A percentile compares a stretch with the other conserved stretches of the same genome.
Evolutionary conservation across 2,329 filamentous ascomycete species (phyloP).

Genomic region (Chaetomium sp.): DNA sequence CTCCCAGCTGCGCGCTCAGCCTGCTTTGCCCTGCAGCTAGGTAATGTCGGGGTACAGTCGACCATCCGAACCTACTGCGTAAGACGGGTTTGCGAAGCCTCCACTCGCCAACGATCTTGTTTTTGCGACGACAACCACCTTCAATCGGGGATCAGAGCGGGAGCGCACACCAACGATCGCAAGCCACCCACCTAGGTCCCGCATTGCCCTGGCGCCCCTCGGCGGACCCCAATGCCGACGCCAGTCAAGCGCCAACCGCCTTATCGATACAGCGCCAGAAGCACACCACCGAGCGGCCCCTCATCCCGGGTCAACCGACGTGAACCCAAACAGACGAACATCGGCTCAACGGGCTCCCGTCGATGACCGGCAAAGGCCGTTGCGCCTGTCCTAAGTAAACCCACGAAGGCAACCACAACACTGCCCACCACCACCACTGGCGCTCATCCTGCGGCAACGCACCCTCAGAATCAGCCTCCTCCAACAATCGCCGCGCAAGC

Average conservation of each 20-base stretch:
- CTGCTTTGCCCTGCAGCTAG: constrained; percentile 2
- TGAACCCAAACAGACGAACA: constrained; percentile 16
- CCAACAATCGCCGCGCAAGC: constrained; percentile 12
- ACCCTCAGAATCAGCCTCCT: neutral
- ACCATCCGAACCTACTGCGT: constrained; percentile 6
- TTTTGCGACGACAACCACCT: constrained; percentile 1
- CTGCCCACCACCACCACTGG: constrained; percentile 1
- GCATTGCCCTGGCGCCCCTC: neutral
- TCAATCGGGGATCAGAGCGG: neutral
- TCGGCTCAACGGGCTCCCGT: constrained; percentile 19
- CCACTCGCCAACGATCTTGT: constrained; percentile 6
- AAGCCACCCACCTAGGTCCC: neutral
- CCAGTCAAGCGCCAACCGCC: constrained; percentile 2
- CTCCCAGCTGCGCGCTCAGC: constrained; percentile 4
- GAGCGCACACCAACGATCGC: constrained; percentile 1
- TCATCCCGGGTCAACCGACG: constrained; percentile 18
- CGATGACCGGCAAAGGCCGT: constrained; percentile 22
- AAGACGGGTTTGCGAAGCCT: constrained; percentile 8
- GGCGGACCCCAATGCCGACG: constrained; percentile 13
- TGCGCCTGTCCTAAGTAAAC: constrained; percentile 3
- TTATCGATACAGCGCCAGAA: constrained; percentile 21
- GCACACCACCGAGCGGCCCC: constrained; percentile 8
- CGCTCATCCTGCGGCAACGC: neutral
- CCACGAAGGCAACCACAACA: constrained; percentile 4
- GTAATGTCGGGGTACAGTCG: constrained; percentile 1